Conservation (phyloP, 2,329 filamentous ascomycete species). For the Fusarium zealandicum region DNA sequence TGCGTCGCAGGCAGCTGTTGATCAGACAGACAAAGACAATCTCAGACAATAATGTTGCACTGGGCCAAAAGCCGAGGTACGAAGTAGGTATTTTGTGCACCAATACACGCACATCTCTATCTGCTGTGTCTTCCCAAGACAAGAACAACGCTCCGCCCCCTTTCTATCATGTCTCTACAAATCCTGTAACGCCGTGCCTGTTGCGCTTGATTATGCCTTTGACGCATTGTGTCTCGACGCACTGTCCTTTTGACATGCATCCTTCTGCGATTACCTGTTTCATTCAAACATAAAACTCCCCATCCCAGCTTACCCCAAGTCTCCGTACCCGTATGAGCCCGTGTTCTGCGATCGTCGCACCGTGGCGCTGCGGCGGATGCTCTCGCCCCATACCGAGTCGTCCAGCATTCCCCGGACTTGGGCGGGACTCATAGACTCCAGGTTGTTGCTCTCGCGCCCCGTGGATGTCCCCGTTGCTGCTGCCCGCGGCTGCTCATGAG, state of each 20-base stretch:
- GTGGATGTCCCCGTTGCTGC: slow-evolving; percentile 43
- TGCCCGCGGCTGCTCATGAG: slow-evolving; percentile 34
- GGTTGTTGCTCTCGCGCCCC: slow-evolving; percentile 65
- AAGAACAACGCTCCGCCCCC: slow-evolving; percentile 3
- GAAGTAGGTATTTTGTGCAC: slow-evolving; percentile 6
- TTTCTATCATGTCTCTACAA: slow-evolving; percentile 13
- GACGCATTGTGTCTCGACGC: not conserved
- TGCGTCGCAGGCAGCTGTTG: slow-evolving; percentile 23
- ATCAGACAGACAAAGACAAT: slow-evolving; percentile 26
- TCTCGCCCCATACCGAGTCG: slow-evolving; percentile 92
- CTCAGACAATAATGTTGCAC: slow-evolving; percentile 1
- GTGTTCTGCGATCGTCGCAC: slow-evolving; percentile 54
- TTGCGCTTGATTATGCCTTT: slow-evolving; percentile 20
- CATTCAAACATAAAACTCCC: slow-evolving; percentile 14
- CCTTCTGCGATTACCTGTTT: slow-evolving; percentile 17
- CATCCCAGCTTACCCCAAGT: slow-evolving; percentile 35
- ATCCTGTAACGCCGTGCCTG: slow-evolving; percentile 35
- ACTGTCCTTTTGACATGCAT: slow-evolving; percentile 4
- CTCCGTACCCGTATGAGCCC: slow-evolving; percentile 45
- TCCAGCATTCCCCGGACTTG: slow-evolving; percentile 86
- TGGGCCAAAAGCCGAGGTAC: not conserved
- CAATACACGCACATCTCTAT: slow-evolving; percentile 24
- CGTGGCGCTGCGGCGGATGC: slow-evolving; percentile 87
- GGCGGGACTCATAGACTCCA: slow-evolving; percentile 54
- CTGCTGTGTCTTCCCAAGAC: slow-evolving; percentile 13